Conservation (phyloP, 2,329 filamentous ascomycete genomes). For the Fusarium albosuccineum region DNA sequence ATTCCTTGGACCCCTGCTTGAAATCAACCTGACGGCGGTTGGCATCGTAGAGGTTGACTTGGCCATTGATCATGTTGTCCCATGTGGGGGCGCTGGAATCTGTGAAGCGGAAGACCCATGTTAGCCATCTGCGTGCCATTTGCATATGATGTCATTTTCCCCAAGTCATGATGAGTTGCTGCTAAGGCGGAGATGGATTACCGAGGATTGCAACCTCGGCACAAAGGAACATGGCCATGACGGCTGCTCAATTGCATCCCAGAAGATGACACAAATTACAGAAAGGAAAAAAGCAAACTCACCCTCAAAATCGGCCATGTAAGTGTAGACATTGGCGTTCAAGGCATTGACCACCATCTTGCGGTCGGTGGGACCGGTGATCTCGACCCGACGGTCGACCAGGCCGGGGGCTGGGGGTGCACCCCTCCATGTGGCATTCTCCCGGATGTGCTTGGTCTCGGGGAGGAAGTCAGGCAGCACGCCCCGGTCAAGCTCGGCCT, state of each 20-base stretch:
- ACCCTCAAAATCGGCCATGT: constrained; percentile 99
- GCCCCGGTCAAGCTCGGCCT: constrained; percentile 93
- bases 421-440: constrained; percentile 93
- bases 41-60: constrained; percentile 97
- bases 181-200: not conserved
- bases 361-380: constrained; percentile 95
- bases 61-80: constrained; percentile 99
- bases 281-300: constrained; percentile 48
- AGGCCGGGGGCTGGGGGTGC: constrained; percentile 92
- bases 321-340: constrained; percentile 97
- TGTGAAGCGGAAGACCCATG: constrained; percentile 52
- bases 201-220: constrained; percentile 9
- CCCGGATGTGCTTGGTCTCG: constrained; percentile 94
- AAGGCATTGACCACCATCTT: constrained; percentile 99
- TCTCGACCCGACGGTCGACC: constrained; percentile 94
- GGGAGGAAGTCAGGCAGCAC: constrained; percentile 92
- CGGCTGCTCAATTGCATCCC: not conserved
- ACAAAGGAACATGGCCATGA: not conserved
- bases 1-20: constrained; percentile 94
- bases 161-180: not conserved
- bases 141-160: constrained; percentile 21
- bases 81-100: constrained; percentile 96
- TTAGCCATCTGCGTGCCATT: constrained; percentile 20
- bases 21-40: constrained; percentile 96
- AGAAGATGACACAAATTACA: not conserved